Evolutionary conservation across 2,329 filamentous ascomycete genomes (phyloP), one percentile per base, ranked within the genome.

Genomic region (Byssothecium circinans): DNA sequence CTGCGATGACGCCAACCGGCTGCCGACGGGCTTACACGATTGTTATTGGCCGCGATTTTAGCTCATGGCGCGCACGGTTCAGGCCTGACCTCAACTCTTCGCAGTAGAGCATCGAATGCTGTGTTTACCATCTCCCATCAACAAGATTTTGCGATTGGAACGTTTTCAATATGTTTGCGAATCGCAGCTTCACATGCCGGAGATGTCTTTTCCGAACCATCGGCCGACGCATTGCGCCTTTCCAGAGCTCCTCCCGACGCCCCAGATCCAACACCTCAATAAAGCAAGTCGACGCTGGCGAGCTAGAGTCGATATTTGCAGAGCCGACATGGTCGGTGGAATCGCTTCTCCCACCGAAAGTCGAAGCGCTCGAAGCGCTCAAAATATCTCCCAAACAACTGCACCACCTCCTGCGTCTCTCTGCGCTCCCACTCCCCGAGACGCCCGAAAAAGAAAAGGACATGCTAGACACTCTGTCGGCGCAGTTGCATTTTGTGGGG

Each of bases 401-500:
- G 0, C 84, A 83, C 59, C 92, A 96, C 69, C 84, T 97, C 8
- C 85, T 96, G 29, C 88, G 89, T 15, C 85, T 97, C 32, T 95
- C 91, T 3, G 91, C 92, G 12, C 85, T 99, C 0, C 91, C 92
- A 0, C 79, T 80, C 1, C 91, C 92, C 0, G 73, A 78, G 15
- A 78, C 78, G 2, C 56, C 75, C 1, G 77, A 77, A 42, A 85
- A 91, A 59, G 87, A 95, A 67, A 62, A 75, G 0, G 73, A 78
- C 20, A 89, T 96, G 82, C 79, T 95, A 3, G 67, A 80, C 18
- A 91, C 86, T 1, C 79, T 99, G 2, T 80, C 85, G 43, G 84
- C 87, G 25, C 94, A 99, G 67, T 81, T 99, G 0, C 86, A 88
- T 62, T 99, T 99, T 65, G 91, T 97, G n/a, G 85, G 83, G 52